A percentile compares a stretch with the other conserved stretches of the same genome.
phyloP scores from a whole-genome alignment of 2,329 filamentous ascomycete genomes.

The Apiospora pterosperma region DNA sequence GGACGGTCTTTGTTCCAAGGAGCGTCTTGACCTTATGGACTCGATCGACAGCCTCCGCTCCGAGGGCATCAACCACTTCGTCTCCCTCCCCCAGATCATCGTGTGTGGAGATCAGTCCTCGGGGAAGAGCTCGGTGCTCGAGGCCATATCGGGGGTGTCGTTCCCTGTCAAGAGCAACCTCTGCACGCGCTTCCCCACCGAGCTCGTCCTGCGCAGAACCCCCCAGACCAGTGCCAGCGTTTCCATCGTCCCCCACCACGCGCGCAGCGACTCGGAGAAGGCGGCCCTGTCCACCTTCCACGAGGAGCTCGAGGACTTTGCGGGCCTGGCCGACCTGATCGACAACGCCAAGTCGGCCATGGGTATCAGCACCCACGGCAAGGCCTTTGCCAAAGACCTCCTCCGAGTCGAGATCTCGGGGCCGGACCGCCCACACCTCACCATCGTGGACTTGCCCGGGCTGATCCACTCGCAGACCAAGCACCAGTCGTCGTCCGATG shows the following conservation, averaged over 20 bases:
- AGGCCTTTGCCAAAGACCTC: slow-evolving; percentile 40
- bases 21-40: not conserved
- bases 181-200: not conserved
- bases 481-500: slow-evolving; percentile 41
- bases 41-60: slow-evolving; percentile 22
- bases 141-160: slow-evolving; percentile 49
- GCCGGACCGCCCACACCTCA: slow-evolving; percentile 47
- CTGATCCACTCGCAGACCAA: slow-evolving; percentile 39
- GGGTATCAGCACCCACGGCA: slow-evolving; percentile 7
- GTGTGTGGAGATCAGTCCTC: slow-evolving; percentile 53
- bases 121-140: slow-evolving; percentile 55
- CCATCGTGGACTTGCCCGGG: slow-evolving; percentile 56
- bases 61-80: slow-evolving; percentile 29
- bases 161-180: slow-evolving; percentile 42
- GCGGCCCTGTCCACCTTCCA: not conserved
- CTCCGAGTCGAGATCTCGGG: slow-evolving; percentile 44
- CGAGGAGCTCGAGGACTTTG: not conserved
- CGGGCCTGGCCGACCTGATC: slow-evolving; percentile 19
- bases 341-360: slow-evolving; percentile 30
- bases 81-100: slow-evolving; percentile 35
- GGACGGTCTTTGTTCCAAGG: not conserved
- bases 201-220: not conserved
- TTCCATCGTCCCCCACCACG: not conserved
- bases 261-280: not conserved
- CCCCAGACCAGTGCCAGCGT: not conserved